Evolutionary conservation across 2,329 filamentous ascomycete genomes (phyloP), one percentile per base, ranked within the genome.

Genomic region (Sporothrix humicola): DNA sequence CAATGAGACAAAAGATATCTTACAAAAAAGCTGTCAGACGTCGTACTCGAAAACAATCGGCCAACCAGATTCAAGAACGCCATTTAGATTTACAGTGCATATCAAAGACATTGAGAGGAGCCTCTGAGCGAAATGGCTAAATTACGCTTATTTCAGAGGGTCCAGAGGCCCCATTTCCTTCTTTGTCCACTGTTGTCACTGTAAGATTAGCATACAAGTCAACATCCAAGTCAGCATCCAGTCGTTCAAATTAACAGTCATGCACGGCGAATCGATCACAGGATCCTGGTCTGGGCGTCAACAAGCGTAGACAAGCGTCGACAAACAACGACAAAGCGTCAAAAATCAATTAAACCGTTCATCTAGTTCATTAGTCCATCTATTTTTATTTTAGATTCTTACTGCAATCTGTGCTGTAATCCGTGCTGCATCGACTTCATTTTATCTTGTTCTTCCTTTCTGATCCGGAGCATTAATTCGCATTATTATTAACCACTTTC

Each of bases 401-500:
- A 26, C 23, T 26, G 23, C 23, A 26, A 26, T 26, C 23, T 26
- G 23, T 15, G 12, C 52, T 1, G 15, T 52, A n/a, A 8, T 23
- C n/a, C 52, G n/a, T 56, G 52, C n/a, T 23, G 20, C 20, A 17
- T 26, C 52, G 52, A 5, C 52, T 2, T 54, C 20, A 10, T 2
- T 20, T 20, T 7, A 52, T 52, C 48, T n/a, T n/a, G n/a, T n/a
- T n/a, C n/a, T 52, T 2, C 15, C 7, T n/a, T 52, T 8, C 15
- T 56, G n/a, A n/a, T n/a, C n/a, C 52, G n/a, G 52, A n/a, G 52
- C 20, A 26, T 26, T 4, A 56, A 13, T 56, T 59, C 17, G 26
- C 26, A 59, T 59, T 59, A 23, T 59, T 59, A 59, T 37, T 42
- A 37, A 26, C 52, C 20, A 56, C 52, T 59, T 59, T 59, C 56